phyloP scores from a whole-genome alignment of 495 filamentous ascomycete genomes.

The Hypoxylon trugodes region DNA sequence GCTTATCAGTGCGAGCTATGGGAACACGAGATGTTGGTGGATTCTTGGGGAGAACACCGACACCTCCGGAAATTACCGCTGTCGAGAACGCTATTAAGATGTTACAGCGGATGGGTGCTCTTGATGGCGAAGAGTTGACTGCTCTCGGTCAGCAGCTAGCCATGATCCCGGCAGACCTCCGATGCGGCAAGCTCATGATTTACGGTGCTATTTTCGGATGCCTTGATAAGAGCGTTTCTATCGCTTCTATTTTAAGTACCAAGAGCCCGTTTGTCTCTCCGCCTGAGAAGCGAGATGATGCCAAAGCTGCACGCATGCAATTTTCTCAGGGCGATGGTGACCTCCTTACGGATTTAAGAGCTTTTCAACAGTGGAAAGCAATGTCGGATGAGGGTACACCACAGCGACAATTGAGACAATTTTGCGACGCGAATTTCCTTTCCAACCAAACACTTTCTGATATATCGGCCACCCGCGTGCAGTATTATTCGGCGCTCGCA shows the following conservation, averaged over 20 bases:
- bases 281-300: slow-evolving; percentile 79
- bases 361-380: slow-evolving; percentile 82
- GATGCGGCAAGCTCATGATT: slow-evolving; percentile 94
- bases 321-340: slow-evolving; percentile 86
- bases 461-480: slow-evolving; percentile 83
- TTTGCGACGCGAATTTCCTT: slow-evolving; percentile 91
- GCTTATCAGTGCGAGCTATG: slow-evolving; percentile 94
- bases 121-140: slow-evolving; percentile 84
- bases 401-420: slow-evolving; percentile 71
- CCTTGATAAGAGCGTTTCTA: slow-evolving; percentile 86
- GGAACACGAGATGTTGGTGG: slow-evolving; percentile 78
- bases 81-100: slow-evolving; percentile 84
- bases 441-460: slow-evolving; percentile 82
- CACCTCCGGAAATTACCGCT: slow-evolving; percentile 82
- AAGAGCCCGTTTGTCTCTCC: slow-evolving; percentile 86
- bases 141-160: slow-evolving; percentile 89
- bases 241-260: slow-evolving; percentile 87
- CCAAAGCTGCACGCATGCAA: slow-evolving; percentile 74
- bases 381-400: slow-evolving; percentile 62
- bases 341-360: slow-evolving; percentile 82
- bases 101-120: slow-evolving; percentile 84
- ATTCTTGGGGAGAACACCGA: slow-evolving; percentile 87
- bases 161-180: slow-evolving; percentile 92
- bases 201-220: slow-evolving; percentile 94
- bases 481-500: slow-evolving; percentile 85